phyloP scores from a whole-genome alignment of 2,329 filamentous ascomycete species.

The Fusarium globosum region DNA sequence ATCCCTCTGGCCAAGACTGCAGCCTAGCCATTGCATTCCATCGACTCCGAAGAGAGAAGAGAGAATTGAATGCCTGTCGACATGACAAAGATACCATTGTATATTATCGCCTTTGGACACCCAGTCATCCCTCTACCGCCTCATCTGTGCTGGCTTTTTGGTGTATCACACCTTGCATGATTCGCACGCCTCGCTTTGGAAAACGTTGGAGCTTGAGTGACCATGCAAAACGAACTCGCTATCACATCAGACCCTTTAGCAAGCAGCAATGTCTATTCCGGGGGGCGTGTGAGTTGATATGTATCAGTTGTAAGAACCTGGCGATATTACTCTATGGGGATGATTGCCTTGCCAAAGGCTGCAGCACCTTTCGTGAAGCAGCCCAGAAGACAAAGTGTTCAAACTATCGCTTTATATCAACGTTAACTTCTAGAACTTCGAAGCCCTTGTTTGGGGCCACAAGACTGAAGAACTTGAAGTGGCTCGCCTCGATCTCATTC shows the following conservation, averaged over 20 bases:
- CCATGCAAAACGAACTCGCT: slow-evolving; percentile 27
- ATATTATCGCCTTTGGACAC: slow-evolving; percentile 23
- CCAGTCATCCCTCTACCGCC: slow-evolving; percentile 35
- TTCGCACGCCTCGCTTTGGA: slow-evolving; percentile 18
- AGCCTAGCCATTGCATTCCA: slow-evolving; percentile 31
- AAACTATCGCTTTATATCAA: not conserved
- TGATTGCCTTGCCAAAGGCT: not conserved
- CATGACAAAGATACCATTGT: slow-evolving; percentile 20
- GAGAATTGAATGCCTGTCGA: slow-evolving; percentile 10
- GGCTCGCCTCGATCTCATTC: slow-evolving; percentile 16
- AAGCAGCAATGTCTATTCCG: slow-evolving; percentile 2
- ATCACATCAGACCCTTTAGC: slow-evolving; percentile 32
- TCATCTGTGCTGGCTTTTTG: slow-evolving; percentile 24
- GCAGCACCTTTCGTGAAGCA: not conserved
- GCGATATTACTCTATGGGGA: not conserved
- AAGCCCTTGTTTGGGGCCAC: not conserved
- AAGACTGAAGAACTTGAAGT: slow-evolving; percentile 15
- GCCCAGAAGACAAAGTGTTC: not conserved
- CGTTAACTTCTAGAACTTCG: no score
- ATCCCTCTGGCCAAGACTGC: slow-evolving; percentile 18
- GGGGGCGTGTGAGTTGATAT: not conserved
- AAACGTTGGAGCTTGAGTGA: slow-evolving; percentile 16
- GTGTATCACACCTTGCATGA: slow-evolving; percentile 10
- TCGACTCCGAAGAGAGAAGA: slow-evolving; percentile 25
- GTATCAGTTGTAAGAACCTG: not conserved